These are phyloP conservation scores for Metschnikowia baotianmanensis DNA, from an alignment of 805 yeast species.

Conservation along the genomic window DNA sequence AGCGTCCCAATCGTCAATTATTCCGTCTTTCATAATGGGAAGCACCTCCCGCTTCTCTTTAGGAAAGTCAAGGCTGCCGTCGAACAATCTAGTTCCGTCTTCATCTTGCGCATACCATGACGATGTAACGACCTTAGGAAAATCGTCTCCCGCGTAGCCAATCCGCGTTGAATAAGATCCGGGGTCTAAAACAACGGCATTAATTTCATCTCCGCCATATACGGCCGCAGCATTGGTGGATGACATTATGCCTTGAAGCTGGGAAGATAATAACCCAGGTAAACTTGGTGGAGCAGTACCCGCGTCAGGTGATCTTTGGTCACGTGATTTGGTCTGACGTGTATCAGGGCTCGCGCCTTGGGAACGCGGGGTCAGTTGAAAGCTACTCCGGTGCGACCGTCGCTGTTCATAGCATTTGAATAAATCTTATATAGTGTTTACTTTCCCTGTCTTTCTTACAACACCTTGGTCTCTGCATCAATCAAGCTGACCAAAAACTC, in stretches of 20 bases:
- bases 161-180: slow-evolving; percentile 81
- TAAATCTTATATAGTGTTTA: not conserved
- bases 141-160: slow-evolving; percentile 92
- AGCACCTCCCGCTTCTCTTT: slow-evolving; percentile 49
- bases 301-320: too few relatives aligned
- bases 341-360: too few relatives aligned
- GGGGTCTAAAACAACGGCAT: slow-evolving; percentile 88
- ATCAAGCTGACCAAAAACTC: slow-evolving; percentile 73
- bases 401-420: too few relatives aligned
- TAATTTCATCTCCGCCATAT: slow-evolving; percentile 70
- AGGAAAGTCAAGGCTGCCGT: slow-evolving; percentile 49
- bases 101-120: slow-evolving; percentile 50
- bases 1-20: slow-evolving; percentile 82
- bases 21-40: slow-evolving; percentile 58
- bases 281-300: too few relatives aligned
- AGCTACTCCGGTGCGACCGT: not conserved
- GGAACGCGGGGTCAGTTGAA: too few relatives aligned
- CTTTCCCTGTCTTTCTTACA: slow-evolving; percentile 18
- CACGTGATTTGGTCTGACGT: too few relatives aligned
- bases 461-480: slow-evolving; percentile 57
- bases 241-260: slow-evolving; percentile 10
- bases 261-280: too few relatives aligned
- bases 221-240: slow-evolving; percentile 20
- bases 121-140: slow-evolving; percentile 74
- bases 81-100: slow-evolving; percentile 29